Conservation (phyloP, 805 yeast genomes). For the Candida sithepensis region DNA sequence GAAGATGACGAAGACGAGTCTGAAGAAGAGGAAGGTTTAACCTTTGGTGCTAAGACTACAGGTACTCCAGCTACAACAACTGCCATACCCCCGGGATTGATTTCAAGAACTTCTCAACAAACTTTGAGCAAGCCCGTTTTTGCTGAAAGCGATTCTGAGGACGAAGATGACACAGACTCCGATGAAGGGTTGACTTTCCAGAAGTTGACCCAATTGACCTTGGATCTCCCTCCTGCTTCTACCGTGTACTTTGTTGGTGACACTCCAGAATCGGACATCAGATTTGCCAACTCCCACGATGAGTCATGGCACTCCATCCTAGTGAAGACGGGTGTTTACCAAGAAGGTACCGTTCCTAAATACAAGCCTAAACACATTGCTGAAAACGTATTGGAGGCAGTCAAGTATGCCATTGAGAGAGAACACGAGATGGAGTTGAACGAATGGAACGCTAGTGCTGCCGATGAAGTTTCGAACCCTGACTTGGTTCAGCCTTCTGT, state of each 20-base stretch:
- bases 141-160: slow-evolving; percentile 30
- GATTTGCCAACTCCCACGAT: slow-evolving; percentile 85
- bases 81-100: slow-evolving; percentile 7
- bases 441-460: slow-evolving; percentile 59
- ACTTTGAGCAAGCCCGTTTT: slow-evolving; percentile 16
- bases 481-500: slow-evolving; percentile 36
- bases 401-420: slow-evolving; percentile 76
- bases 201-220: slow-evolving; percentile 38
- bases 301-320: slow-evolving; percentile 80
- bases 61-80: background rate
- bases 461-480: slow-evolving; percentile 17
- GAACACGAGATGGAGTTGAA: slow-evolving; percentile 69
- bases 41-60: slow-evolving; percentile 13
- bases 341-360: slow-evolving; percentile 74
- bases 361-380: slow-evolving; percentile 74
- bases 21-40: slow-evolving; percentile 22
- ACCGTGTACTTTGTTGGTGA: slow-evolving; percentile 89
- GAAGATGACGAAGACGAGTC: slow-evolving; percentile 16
- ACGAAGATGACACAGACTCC: slow-evolving; percentile 29
- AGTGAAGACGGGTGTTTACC: slow-evolving; percentile 85
- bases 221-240: slow-evolving; percentile 76
- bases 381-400: slow-evolving; percentile 77
- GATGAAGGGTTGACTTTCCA: slow-evolving; percentile 45
- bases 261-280: slow-evolving; percentile 83
- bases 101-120: background rate